Conservation (phyloP, 2,329 filamentous ascomycete genomes). For the Tympanopsis confertula region DNA sequence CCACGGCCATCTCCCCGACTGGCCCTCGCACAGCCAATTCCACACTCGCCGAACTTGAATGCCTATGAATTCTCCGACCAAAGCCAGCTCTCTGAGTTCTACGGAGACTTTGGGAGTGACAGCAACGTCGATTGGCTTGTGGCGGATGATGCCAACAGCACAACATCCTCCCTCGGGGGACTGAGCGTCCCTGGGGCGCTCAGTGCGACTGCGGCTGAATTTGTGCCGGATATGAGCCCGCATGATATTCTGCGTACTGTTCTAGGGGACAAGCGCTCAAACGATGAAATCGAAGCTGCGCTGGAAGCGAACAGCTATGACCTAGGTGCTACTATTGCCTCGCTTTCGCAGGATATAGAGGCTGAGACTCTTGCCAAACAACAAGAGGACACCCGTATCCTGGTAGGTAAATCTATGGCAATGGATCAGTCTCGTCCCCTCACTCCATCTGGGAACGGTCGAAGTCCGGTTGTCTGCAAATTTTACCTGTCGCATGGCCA, state of each 20-base stretch:
- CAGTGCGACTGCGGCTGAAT: neutral
- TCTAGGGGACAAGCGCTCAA: slow-evolving; percentile 48
- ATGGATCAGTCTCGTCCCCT: neutral
- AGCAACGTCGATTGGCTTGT: slow-evolving; percentile 55
- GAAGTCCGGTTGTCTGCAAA: slow-evolving; percentile 57
- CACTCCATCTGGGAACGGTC: slow-evolving; percentile 11
- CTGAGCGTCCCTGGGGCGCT: slow-evolving; percentile 21
- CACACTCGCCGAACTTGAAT: slow-evolving; percentile 55
- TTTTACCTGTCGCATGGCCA: slow-evolving; percentile 58
- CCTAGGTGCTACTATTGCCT: slow-evolving; percentile 50
- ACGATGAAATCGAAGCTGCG: slow-evolving; percentile 55
- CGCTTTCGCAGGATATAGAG: slow-evolving; percentile 40
- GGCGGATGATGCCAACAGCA: slow-evolving; percentile 50
- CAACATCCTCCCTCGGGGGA: slow-evolving; percentile 35
- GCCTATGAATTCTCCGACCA: slow-evolving; percentile 47
- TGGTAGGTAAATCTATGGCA: slow-evolving; percentile 1
- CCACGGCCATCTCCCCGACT: slow-evolving; percentile 57
- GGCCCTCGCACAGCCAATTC: slow-evolving; percentile 52
- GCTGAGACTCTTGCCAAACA: neutral
- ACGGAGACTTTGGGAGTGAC: slow-evolving; percentile 55
- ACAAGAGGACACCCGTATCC: neutral
- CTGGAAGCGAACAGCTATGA: slow-evolving; percentile 56
- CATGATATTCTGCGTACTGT: slow-evolving; percentile 62
- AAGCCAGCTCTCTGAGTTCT: slow-evolving; percentile 45
- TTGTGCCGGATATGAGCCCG: slow-evolving; percentile 45